A percentile compares a stretch with the other conserved stretches of the same genome.
Evolutionary conservation across 106 monocot genomes (phyloP).

Genomic region (Xerophyta viscosa): DNA sequence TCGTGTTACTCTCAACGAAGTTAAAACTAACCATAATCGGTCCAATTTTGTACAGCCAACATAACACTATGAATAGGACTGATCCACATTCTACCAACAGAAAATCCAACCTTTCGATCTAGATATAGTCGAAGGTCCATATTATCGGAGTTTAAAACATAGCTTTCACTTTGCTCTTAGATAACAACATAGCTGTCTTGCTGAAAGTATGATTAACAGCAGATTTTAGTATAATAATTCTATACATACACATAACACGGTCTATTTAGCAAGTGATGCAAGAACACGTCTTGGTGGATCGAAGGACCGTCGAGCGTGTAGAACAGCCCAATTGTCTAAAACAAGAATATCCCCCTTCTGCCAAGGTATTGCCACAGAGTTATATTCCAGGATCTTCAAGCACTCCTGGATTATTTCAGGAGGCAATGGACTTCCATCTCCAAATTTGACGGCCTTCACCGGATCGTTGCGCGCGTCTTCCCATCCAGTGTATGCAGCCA

Average conservation of each 20-base stretch:
- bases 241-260: neutral
- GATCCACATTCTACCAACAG: too few species aligned
- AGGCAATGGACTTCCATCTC: conserved; percentile 67
- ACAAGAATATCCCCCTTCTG: conserved; percentile 71
- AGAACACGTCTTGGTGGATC: conserved; percentile 79
- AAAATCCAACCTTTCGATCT: too few species aligned
- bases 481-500: conserved; percentile 80
- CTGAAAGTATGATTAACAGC: too few species aligned
- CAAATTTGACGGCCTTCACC: conserved; percentile 59
- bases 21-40: too few species aligned
- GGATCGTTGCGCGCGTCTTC: conserved; percentile 61
- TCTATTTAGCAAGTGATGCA: conserved; percentile 67
- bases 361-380: conserved; percentile 81
- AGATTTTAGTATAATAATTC: too few species aligned
- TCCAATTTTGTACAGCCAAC: too few species aligned
- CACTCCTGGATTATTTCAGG: conserved; percentile 61
- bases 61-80: too few species aligned
- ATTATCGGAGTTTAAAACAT: too few species aligned
- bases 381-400: conserved; percentile 55
- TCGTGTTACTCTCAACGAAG: too few species aligned
- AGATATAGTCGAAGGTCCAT: too few species aligned
- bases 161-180: too few species aligned
- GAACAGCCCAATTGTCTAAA: conserved; percentile 74
- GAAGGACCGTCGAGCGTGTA: conserved; percentile 67
- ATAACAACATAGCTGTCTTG: too few species aligned